A percentile compares a stretch with the other conserved stretches of the same genome.
phyloP scores from a whole-genome alignment of 2,329 filamentous ascomycete genomes.

The Botryotinia convoluta region DNA sequence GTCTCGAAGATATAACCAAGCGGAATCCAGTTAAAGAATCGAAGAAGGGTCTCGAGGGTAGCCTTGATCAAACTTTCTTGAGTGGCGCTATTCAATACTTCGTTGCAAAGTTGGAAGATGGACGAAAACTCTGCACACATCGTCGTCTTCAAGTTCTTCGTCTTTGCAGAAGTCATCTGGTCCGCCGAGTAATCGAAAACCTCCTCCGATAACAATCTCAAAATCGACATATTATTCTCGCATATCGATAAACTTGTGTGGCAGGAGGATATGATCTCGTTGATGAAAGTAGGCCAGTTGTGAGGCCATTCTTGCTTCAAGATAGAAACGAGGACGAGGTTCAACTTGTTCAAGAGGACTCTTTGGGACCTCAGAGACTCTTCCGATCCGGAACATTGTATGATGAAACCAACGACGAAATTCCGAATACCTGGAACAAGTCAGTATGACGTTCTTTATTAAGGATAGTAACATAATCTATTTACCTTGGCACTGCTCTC shows the following conservation, averaged over 20 bases:
- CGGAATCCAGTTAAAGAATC: constrained; percentile 99
- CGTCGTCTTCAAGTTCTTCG: constrained; percentile 91
- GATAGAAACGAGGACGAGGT: constrained; percentile 93
- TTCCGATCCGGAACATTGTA: constrained; percentile 86
- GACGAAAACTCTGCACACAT: constrained; percentile 99
- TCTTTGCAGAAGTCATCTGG: constrained; percentile 98
- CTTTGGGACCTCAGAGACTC: constrained; percentile 81
- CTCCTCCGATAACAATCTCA: constrained; percentile 92
- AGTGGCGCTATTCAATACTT: constrained; percentile 86
- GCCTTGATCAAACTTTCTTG: constrained; percentile 89
- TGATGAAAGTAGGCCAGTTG: constrained; percentile 99
- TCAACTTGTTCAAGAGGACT: constrained; percentile 95
- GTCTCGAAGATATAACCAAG: constrained; percentile 99
- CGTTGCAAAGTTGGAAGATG: constrained; percentile 96
- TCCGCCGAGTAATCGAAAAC: constrained; percentile 99
- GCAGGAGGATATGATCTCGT: constrained; percentile 96
- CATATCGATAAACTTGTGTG: constrained; percentile 95
- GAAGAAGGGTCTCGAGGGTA: constrained; percentile 91
- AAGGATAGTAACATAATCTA: not conserved
- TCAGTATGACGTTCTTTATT: constrained; percentile 25
- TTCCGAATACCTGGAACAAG: constrained; percentile 79
- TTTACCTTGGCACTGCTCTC: constrained; percentile 88
- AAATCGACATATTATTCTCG: constrained; percentile 99
- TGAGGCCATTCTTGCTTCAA: constrained; percentile 99
- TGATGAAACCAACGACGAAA: constrained; percentile 98